A percentile compares a stretch with the other conserved stretches of the same genome.
Conservation (phyloP, 179 eudicot species). For the Spergularia azorica region DNA sequence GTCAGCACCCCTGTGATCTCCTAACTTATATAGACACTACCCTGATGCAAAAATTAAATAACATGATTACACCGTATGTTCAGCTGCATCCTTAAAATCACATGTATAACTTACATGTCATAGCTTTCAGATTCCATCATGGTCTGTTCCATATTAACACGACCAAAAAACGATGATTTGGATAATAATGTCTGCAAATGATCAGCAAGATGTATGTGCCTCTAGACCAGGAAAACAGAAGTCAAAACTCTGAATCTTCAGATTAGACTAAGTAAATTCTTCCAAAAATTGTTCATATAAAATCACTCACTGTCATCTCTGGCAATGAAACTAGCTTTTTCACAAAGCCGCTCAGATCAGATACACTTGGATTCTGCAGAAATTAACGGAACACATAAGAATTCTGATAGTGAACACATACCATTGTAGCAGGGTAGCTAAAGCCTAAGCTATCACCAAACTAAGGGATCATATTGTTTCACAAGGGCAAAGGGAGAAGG, state of each 20-base stretch:
- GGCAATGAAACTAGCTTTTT: slow-evolving; percentile 97
- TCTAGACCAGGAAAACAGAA: slow-evolving; percentile 48
- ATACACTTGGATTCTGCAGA: slow-evolving; percentile 59
- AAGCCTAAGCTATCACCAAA: no score
- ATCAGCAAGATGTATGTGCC: slow-evolving; percentile 98
- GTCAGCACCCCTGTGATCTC: no score
- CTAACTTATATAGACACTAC: no score
- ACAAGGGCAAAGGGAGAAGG: no score
- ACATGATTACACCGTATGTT: background rate
- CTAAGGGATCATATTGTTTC: no score
- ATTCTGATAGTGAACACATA: no score
- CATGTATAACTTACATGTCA: slow-evolving; percentile 66
- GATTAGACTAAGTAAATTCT: background rate
- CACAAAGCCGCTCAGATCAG: slow-evolving; percentile 96
- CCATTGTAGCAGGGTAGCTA: no score
- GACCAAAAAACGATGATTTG: slow-evolving; percentile 82
- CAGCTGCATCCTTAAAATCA: slow-evolving; percentile 19
- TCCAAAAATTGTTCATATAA: slow-evolving; percentile 14
- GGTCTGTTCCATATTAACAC: slow-evolving; percentile 98
- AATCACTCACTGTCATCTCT: slow-evolving; percentile 86
- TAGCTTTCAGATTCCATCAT: slow-evolving; percentile 89
- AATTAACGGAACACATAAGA: background rate
- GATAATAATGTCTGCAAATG: slow-evolving; percentile 87
- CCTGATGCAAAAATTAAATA: background rate
- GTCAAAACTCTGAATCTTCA: slow-evolving; percentile 13